Evolutionary conservation across 1,284 basidiomycete species (phyloP), one percentile per base, ranked within the genome.

Genomic region (Austroboletus niveus): DNA sequence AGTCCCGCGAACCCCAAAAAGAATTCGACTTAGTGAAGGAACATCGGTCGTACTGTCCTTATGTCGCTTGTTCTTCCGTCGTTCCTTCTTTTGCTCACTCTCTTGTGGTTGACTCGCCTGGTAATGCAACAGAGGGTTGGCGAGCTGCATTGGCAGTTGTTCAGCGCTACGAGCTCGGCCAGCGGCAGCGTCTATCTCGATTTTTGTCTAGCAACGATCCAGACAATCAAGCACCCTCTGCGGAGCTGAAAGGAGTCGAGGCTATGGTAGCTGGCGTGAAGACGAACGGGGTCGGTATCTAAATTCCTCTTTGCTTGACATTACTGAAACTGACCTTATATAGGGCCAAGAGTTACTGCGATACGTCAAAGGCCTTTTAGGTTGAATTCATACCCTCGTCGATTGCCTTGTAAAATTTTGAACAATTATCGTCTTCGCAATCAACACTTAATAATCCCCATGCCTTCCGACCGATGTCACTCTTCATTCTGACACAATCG

Each of bases 21-120:
- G 79, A 78, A 31, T 81, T 91, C 51, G 87, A 92, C 63, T 64
- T 90, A 22, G 68, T 89, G 39, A 85, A 83, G 60, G 89, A 92
- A 65, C 89, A 92, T 63, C 77, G 89, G 22, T 82, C 87, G 4
- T 89, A 88, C 59, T 92, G 89, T 59, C 89, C 89, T 20, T 92
- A 89, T 57, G 79, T 88, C 44, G 83, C 85, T 24, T 78, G 80
- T 22, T 87, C 87, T 8, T 88, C 86, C 2, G 62, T 74, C 4
- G 71, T 90, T 10, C 85, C 86, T 4, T 77, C 81, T 2, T 65
- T 84, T 10, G 75, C 82, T n/a, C 62, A 72, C 10, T 63, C 68
- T 4, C 57, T 65, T 8, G 34, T 53, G 8, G 52, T 61, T 20
- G 53, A 59, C 42, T 56, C 49, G 35, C 51, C 49, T 45, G 60